Percentiles rank a stretch among this genome's conserved stretches.
These are phyloP conservation scores for Fraxinus ornus DNA, from an alignment of 305 asterid genomes.

Conservation along the genomic window DNA sequence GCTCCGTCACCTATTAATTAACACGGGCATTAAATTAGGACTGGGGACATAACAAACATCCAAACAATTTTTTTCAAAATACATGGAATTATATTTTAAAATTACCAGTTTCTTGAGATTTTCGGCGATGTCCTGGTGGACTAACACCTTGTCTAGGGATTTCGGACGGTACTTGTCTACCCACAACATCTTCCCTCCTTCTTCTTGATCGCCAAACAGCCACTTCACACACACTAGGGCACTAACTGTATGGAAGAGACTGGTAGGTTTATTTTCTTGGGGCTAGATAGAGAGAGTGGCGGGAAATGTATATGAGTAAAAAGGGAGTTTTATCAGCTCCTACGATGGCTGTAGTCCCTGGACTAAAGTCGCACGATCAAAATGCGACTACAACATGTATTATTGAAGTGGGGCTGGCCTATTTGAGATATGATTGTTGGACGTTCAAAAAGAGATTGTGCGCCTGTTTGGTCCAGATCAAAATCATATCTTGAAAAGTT, in stretches of 20 bases:
- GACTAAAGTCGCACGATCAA: background rate
- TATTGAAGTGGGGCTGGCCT: too few relatives aligned
- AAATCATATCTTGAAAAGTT: too few relatives aligned
- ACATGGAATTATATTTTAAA: background rate
- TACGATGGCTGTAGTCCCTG: background rate
- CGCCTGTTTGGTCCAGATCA: background rate
- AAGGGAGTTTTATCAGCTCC: background rate
- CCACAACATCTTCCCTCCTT: slow-evolving; percentile 71
- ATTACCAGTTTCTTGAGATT: slow-evolving; percentile 86
- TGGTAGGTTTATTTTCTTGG: background rate
- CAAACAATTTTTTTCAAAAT: background rate
- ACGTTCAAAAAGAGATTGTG: background rate
- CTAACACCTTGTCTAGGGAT: slow-evolving; percentile 78
- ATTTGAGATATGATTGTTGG: background rate
- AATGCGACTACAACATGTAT: background rate
- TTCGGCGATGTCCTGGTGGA: slow-evolving; percentile 82
- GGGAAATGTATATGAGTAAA: slow-evolving; percentile 28
- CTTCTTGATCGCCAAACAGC: slow-evolving; percentile 13
- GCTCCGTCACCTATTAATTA: slow-evolving; percentile 67
- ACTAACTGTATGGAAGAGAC: background rate
- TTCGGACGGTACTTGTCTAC: slow-evolving; percentile 95
- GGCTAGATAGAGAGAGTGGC: slow-evolving; percentile 26
- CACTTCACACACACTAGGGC: slow-evolving; percentile 1
- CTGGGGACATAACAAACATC: background rate
- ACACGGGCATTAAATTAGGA: background rate